phyloP scores from a whole-genome alignment of 164 flowering plant species.

The Cinnamomum micranthum region DNA sequence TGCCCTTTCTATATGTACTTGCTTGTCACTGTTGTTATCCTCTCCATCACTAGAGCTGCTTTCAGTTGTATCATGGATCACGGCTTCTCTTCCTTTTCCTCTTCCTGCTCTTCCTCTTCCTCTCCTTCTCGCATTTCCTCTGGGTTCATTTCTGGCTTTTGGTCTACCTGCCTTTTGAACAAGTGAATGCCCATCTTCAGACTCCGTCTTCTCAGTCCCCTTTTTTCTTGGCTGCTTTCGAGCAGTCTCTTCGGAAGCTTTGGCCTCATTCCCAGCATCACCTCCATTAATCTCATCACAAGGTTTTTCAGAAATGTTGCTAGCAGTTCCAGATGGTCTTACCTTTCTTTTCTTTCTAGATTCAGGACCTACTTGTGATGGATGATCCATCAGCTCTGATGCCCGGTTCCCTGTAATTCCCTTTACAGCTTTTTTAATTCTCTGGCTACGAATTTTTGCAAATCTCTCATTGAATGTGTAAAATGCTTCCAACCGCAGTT shows the following conservation, averaged over 20 bases:
- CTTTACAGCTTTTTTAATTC: slow-evolving; percentile 84
- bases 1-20: slow-evolving; percentile 2
- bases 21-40: slow-evolving; percentile 18
- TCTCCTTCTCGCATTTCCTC: slow-evolving; percentile 30
- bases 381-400: slow-evolving; percentile 38
- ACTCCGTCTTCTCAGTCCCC: slow-evolving; percentile 9
- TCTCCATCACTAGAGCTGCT: slow-evolving; percentile 30
- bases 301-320: slow-evolving; percentile 16
- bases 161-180: slow-evolving; percentile 6
- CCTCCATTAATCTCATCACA: slow-evolving; percentile 15
- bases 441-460: slow-evolving; percentile 92
- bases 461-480: slow-evolving; percentile 93
- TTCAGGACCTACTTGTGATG: slow-evolving; percentile 25
- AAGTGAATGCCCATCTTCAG: slow-evolving; percentile 12
- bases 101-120: slow-evolving; percentile 17
- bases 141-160: slow-evolving; percentile 11
- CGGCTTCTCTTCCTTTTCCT: slow-evolving; percentile 26
- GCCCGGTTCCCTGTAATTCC: slow-evolving; percentile 56
- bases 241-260: slow-evolving; percentile 15
- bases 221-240: slow-evolving; percentile 27
- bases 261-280: slow-evolving; percentile 14
- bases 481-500: slow-evolving; percentile 89
- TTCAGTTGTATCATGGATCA: slow-evolving; percentile 23
- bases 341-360: slow-evolving; percentile 30
- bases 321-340: slow-evolving; percentile 14